A percentile compares a stretch with the other conserved stretches of the same genome.
These are phyloP conservation scores for Vaccinium myrtillus DNA, from an alignment of 148 eudicot genomes.

Conservation along the genomic window DNA sequence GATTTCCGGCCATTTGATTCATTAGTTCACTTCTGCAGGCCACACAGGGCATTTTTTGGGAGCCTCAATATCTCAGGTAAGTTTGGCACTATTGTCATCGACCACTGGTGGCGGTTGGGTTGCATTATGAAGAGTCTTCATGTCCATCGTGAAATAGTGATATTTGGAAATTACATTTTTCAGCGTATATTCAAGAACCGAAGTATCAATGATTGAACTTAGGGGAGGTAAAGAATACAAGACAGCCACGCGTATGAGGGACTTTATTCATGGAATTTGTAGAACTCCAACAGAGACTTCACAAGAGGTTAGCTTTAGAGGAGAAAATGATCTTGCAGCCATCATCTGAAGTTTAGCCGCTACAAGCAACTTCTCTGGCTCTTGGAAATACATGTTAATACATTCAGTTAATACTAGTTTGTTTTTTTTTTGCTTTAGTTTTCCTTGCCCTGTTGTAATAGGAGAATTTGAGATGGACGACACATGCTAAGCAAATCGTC, in stretches of 20 bases:
- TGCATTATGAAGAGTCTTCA: neutral
- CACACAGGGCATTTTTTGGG: slow-evolving; percentile 28
- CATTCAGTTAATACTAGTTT: too few relatives aligned
- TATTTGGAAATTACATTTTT: neutral
- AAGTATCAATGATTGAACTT: slow-evolving; percentile 24
- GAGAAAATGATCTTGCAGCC: slow-evolving; percentile 33
- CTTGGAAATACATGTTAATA: neutral
- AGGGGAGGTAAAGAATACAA: slow-evolving; percentile 45
- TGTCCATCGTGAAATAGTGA: neutral
- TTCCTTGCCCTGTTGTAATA: neutral
- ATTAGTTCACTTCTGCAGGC: slow-evolving; percentile 35
- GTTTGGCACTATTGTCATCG: neutral
- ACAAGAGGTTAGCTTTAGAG: slow-evolving; percentile 34
- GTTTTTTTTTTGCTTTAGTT: neutral
- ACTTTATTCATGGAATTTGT: slow-evolving; percentile 29
- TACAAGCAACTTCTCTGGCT: neutral
- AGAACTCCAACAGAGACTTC: slow-evolving; percentile 34
- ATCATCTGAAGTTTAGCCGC: slow-evolving; percentile 12
- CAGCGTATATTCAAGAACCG: slow-evolving; percentile 13
- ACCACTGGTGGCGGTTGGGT: neutral
- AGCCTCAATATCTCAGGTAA: slow-evolving; percentile 36
- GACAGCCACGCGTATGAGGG: slow-evolving; percentile 36
- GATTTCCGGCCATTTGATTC: neutral
- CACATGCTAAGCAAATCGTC: neutral
- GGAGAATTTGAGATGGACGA: neutral